Evolutionary conservation across 202 grass and related monocot genomes (phyloP).

Genomic region (Elaeis oleifera): DNA sequence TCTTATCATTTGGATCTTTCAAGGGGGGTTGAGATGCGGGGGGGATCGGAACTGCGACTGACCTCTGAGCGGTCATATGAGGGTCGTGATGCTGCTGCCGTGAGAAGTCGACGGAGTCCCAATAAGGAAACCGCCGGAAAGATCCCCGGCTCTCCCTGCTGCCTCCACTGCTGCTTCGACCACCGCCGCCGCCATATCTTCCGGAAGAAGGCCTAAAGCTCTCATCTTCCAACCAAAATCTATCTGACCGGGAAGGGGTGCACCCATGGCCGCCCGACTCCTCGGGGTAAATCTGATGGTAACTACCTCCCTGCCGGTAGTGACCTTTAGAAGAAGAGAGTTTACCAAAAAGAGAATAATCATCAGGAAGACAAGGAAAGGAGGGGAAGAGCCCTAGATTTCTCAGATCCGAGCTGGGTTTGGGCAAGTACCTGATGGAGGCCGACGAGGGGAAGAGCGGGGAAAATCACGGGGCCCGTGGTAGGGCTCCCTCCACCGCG

Average conservation of each 20-base stretch:
- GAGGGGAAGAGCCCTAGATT: neutral
- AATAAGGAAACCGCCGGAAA: constrained; percentile 24
- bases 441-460: constrained; percentile 24
- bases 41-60: constrained; percentile 29
- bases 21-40: constrained; percentile 22
- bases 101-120: constrained; percentile 13
- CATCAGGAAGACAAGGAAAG: neutral
- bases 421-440: constrained; percentile 27
- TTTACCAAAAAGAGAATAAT: constrained; percentile 5
- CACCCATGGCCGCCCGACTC: constrained; percentile 23
- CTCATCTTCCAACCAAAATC: constrained; percentile 26
- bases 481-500: constrained; percentile 33
- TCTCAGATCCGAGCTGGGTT: constrained; percentile 8
- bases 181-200: constrained; percentile 15
- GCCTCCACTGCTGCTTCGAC: neutral
- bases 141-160: constrained; percentile 25
- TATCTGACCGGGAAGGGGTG: constrained; percentile 20
- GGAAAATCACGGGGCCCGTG: constrained; percentile 14
- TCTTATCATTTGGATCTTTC: constrained; percentile 23
- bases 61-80: constrained; percentile 6
- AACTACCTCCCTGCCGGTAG: constrained; percentile 25
- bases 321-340: constrained; percentile 29
- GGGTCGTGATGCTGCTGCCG: constrained; percentile 16
- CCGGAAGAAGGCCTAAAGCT: constrained; percentile 16
- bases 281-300: constrained; percentile 24